A percentile compares a stretch with the other conserved stretches of the same genome.
phyloP scores from a whole-genome alignment of 2,329 filamentous ascomycete genomes.

The Fusarium luffae region DNA sequence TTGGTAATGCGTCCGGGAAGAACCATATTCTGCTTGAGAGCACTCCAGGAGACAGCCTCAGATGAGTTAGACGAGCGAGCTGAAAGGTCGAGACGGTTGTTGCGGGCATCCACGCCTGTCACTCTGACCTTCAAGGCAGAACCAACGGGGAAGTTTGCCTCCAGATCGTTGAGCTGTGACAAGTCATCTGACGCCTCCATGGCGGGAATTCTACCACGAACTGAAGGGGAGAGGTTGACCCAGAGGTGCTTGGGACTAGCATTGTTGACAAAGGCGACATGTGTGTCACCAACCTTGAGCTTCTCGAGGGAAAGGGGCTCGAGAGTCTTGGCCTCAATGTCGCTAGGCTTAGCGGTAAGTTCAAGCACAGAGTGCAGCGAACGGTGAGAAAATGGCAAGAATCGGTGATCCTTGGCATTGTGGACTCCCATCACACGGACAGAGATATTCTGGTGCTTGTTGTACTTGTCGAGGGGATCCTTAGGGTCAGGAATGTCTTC shows the following conservation, averaged over 20 bases:
- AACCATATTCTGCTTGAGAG: slow-evolving; percentile 81
- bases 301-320: slow-evolving; percentile 75
- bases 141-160: slow-evolving; percentile 87
- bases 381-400: slow-evolving; percentile 90
- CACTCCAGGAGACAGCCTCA: slow-evolving; percentile 71
- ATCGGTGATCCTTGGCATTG: slow-evolving; percentile 89
- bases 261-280: slow-evolving; percentile 93
- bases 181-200: slow-evolving; percentile 91
- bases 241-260: slow-evolving; percentile 82
- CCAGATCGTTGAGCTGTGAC: slow-evolving; percentile 78
- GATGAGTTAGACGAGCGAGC: slow-evolving; percentile 69
- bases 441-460: slow-evolving; percentile 74
- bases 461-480: slow-evolving; percentile 78
- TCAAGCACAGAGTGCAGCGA: slow-evolving; percentile 86
- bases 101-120: slow-evolving; percentile 75
- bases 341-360: slow-evolving; percentile 81
- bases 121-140: slow-evolving; percentile 86
- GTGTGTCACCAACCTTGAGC: slow-evolving; percentile 75
- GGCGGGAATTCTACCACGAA: slow-evolving; percentile 83
- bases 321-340: slow-evolving; percentile 60
- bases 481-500: slow-evolving; percentile 87
- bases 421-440: slow-evolving; percentile 88
- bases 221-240: slow-evolving; percentile 89
- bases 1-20: slow-evolving; percentile 87
- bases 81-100: slow-evolving; percentile 85